A percentile compares a stretch with the other conserved stretches of the same genome.
Conservation (phyloP, 768 basidiomycete genomes). For the Rhodotorula paludigena region DNA sequence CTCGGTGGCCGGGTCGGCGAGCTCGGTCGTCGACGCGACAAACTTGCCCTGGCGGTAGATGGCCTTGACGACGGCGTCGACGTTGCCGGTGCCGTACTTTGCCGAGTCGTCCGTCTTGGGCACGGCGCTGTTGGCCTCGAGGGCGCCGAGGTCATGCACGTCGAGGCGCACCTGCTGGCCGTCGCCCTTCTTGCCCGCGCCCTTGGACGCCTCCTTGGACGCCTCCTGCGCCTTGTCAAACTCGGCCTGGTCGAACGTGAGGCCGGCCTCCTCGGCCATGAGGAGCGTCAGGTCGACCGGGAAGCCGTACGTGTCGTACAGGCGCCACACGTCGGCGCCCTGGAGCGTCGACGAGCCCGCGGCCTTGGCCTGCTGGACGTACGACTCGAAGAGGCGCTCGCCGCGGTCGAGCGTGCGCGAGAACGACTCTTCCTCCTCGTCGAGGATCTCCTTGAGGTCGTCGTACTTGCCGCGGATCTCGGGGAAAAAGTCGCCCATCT, state of each 20-base stretch:
- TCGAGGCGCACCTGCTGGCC: constrained; percentile 75
- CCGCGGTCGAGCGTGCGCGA: constrained; percentile 95
- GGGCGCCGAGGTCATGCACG: constrained; percentile 82
- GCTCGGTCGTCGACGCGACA: constrained; percentile 47
- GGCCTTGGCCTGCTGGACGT: constrained; percentile 63
- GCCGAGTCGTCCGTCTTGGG: constrained; percentile 87
- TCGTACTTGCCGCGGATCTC: constrained; percentile 73
- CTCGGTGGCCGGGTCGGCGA: constrained; percentile 45
- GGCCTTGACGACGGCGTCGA: constrained; percentile 67
- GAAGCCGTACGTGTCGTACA: constrained; percentile 98
- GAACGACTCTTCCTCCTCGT: constrained; percentile 97
- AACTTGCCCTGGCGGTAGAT: constrained; percentile 81
- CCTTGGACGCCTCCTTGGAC: constrained; percentile 89
- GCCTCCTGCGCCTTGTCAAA: constrained; percentile 82
- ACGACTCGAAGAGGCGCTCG: constrained; percentile 89
- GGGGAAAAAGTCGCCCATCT: constrained; percentile 83
- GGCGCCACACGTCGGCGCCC: constrained; percentile 91
- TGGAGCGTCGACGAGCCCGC: constrained; percentile 62
- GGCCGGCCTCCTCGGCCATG: constrained; percentile 90
- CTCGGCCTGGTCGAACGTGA: constrained; percentile 77
- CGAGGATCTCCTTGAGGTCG: constrained; percentile 87
- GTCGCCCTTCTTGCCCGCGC: constrained; percentile 64
- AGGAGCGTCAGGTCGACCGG: constrained; percentile 91
- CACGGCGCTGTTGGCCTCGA: constrained; percentile 70
- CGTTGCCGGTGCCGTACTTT: constrained; percentile 79